These are phyloP conservation scores for Dactylorhiza incarnata DNA, from an alignment of 106 monocot species.

Conservation along the genomic window DNA sequence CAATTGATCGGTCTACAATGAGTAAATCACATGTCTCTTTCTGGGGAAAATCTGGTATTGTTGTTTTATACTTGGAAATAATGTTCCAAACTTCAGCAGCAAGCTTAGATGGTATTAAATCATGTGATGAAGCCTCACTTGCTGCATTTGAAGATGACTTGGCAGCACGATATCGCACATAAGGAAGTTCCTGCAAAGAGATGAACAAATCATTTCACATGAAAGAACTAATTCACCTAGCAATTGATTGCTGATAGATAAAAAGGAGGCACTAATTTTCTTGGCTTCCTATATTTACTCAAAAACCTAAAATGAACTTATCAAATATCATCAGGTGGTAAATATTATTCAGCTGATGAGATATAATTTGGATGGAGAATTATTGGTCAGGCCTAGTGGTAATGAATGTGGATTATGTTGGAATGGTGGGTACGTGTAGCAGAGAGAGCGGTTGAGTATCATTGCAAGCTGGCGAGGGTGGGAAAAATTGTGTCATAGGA, in stretches of 20 bases:
- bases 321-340: not conserved
- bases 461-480: no score
- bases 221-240: not conserved
- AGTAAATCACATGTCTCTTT: constrained; percentile 72
- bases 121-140: constrained; percentile 18
- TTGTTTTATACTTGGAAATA: constrained; percentile 50
- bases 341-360: not conserved
- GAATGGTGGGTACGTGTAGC: no score
- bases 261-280: not conserved
- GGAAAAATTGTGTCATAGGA: no score
- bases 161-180: constrained; percentile 59
- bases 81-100: constrained; percentile 58
- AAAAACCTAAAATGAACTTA: not conserved
- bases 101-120: constrained; percentile 54
- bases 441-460: no score
- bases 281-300: not conserved
- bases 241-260: not conserved
- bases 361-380: no score
- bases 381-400: no score
- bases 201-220: not conserved
- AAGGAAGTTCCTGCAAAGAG: constrained; percentile 50
- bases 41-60: constrained; percentile 65
- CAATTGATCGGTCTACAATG: constrained; percentile 58
- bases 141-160: constrained; percentile 44
- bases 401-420: no score